phyloP scores from a whole-genome alignment of 108 stramenopile species.

The Tribonema minus region DNA sequence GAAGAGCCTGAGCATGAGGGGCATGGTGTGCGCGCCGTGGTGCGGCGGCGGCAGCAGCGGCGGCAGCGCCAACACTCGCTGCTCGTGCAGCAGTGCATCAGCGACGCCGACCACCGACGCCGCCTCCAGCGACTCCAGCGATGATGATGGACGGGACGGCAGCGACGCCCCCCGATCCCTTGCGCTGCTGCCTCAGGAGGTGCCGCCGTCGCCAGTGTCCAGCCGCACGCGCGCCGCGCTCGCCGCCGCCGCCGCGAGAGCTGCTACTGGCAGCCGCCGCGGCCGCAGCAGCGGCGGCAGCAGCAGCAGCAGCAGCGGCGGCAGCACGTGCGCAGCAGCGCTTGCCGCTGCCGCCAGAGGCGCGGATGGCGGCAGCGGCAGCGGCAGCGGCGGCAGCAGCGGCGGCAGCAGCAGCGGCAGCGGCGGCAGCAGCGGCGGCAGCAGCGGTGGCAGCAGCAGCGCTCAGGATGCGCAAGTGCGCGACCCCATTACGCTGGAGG shows the following conservation, averaged over 20 bases:
- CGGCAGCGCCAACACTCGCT: too few relatives aligned
- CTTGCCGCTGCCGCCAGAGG: neutral
- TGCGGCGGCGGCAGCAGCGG: too few relatives aligned
- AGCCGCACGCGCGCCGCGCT: neutral
- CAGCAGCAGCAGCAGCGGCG: neutral
- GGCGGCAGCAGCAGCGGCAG: neutral
- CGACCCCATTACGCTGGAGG: slow-evolving; percentile 40
- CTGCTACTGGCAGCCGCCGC: neutral
- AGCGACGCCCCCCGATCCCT: too few relatives aligned
- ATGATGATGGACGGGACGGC: too few relatives aligned
- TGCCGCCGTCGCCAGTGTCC: neutral
- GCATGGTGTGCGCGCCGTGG: too few relatives aligned
- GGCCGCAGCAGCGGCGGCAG: neutral
- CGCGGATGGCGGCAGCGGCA: neutral
- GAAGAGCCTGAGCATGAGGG: too few relatives aligned
- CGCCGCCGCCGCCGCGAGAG: neutral
- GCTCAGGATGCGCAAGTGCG: neutral
- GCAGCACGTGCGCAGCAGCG: neutral
- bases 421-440: neutral
- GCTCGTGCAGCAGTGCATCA: too few relatives aligned
- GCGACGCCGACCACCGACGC: too few relatives aligned
- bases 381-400: neutral
- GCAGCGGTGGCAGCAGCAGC: neutral
- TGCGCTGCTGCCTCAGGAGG: neutral
- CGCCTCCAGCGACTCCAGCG: too few relatives aligned